phyloP scores from a whole-genome alignment of 495 filamentous ascomycete genomes.

The Daldinia bambusicola region DNA sequence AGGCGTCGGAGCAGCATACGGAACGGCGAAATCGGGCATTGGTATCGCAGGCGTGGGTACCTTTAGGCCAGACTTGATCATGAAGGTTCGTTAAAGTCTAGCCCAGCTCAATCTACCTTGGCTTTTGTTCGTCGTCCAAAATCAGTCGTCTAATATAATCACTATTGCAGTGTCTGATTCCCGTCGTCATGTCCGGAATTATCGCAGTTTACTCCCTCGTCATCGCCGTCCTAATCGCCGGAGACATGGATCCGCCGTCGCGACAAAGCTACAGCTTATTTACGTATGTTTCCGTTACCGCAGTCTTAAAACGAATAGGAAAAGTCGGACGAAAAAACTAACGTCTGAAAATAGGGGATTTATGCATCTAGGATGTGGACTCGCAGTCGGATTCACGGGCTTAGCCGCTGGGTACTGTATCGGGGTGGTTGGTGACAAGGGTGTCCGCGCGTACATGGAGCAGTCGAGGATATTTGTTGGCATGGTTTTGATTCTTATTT shows the following conservation, averaged over 20 bases:
- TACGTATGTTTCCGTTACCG: conserved; percentile 64
- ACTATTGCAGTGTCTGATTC: conserved; percentile 79
- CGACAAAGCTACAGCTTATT: conserved; percentile 80
- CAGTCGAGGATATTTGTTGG: conserved; percentile 96
- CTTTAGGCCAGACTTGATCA: conserved; percentile 93
- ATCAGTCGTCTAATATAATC: conserved; percentile 12
- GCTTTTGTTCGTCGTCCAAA: not conserved
- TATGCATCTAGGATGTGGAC: conserved; percentile 90
- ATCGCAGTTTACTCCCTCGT: conserved; percentile 98
- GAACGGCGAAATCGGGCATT: conserved; percentile 96
- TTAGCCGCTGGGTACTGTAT: conserved; percentile 98
- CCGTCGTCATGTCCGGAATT: conserved; percentile 99
- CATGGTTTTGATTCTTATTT: conserved; percentile 98
- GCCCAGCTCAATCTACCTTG: not conserved
- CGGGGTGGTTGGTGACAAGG: conserved; percentile 92
- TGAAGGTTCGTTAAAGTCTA: conserved; percentile 75
- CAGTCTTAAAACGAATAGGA: not conserved
- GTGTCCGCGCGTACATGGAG: conserved; percentile 92
- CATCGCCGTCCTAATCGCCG: conserved; percentile 91
- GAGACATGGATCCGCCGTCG: conserved; percentile 75
- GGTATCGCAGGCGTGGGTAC: conserved; percentile 95
- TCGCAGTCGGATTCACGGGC: conserved; percentile 90
- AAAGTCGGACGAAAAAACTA: conserved; percentile 6
- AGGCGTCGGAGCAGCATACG: conserved; percentile 95
- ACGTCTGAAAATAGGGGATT: conserved; percentile 70